These are phyloP conservation scores for Russula brevipes DNA, from an alignment of 768 basidiomycete genomes.

Conservation along the genomic window DNA sequence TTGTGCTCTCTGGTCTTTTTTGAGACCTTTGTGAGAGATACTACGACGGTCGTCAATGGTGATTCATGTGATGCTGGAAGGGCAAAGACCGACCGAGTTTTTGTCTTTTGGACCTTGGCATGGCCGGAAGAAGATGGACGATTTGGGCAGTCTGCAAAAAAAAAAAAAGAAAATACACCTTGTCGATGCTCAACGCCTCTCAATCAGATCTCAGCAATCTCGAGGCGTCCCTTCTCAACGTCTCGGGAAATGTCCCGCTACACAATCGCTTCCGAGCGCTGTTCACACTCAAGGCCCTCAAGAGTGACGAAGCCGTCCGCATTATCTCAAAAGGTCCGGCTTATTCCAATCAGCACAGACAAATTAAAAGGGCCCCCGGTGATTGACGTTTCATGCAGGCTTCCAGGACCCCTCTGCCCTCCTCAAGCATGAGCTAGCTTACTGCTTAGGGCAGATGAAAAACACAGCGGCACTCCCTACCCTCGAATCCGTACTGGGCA, in stretches of 20 bases:
- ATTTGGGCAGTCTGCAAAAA: constrained; percentile 24
- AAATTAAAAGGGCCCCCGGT: background rate
- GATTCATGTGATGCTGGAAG: constrained; percentile 5
- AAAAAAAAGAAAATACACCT: constrained; percentile 1
- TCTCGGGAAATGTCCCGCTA: constrained; percentile 61
- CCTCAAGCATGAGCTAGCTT: constrained; percentile 95
- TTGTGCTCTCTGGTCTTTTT: constrained; percentile 95
- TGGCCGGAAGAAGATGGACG: constrained; percentile 33
- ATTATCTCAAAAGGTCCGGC: constrained; percentile 78
- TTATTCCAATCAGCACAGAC: background rate
- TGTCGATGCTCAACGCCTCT: constrained; percentile 32
- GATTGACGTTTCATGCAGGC: constrained; percentile 41
- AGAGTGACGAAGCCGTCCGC: constrained; percentile 68
- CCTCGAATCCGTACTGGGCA: constrained; percentile 73
- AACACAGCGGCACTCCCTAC: constrained; percentile 65
- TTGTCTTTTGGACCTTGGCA: constrained; percentile 87
- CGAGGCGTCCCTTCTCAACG: constrained; percentile 74
- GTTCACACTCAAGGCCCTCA: constrained; percentile 86
- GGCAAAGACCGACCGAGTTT: constrained; percentile 65
- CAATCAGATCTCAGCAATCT: constrained; percentile 59
- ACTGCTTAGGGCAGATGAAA: constrained; percentile 92
- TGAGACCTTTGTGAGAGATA: constrained; percentile 88
- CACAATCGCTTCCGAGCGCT: constrained; percentile 87
- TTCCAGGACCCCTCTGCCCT: constrained; percentile 84
- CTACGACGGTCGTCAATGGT: constrained; percentile 37